These are phyloP conservation scores for Globisporangium uncinulatum DNA, from an alignment of 352 stramenopile species.

Conservation along the genomic window DNA sequence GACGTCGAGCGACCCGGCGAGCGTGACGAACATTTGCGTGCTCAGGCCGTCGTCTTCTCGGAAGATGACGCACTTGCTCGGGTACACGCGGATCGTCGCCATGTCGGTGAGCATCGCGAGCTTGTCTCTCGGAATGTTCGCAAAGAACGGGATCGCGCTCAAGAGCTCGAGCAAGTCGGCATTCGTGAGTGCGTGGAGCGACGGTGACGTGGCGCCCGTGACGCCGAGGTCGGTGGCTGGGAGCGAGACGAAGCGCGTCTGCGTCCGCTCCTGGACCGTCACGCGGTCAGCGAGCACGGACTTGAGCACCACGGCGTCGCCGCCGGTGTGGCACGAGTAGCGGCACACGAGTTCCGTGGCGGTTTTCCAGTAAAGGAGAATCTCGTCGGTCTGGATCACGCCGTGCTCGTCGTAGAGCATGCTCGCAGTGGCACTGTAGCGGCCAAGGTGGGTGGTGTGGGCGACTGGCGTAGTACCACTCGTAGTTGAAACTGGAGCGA, in stretches of 20 bases:
- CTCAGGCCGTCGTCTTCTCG: conserved; percentile 71
- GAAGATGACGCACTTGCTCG: conserved; percentile 62
- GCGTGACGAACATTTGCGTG: conserved; percentile 76
- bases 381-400: conserved; percentile 31
- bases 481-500: too few relatives aligned
- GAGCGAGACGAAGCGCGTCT: conserved; percentile 32
- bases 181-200: conserved; percentile 63
- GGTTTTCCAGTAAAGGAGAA: conserved; percentile 62
- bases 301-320: conserved; percentile 64
- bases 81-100: conserved; percentile 73
- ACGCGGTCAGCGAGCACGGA: conserved; percentile 42
- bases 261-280: conserved; percentile 26
- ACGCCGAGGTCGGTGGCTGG: conserved; percentile 28
- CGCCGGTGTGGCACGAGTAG: conserved; percentile 46
- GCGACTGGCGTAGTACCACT: too few relatives aligned
- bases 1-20: conserved; percentile 57
- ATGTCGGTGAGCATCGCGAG: conserved; percentile 60
- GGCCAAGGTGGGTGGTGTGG: not conserved
- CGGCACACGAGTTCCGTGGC: conserved; percentile 54
- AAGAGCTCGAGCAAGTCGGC: conserved; percentile 58
- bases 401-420: conserved; percentile 22
- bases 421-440: conserved; percentile 10
- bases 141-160: conserved; percentile 66
- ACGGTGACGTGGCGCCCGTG: conserved; percentile 18
- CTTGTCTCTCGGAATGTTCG: conserved; percentile 50